These are phyloP conservation scores for Chenopodium suecicum DNA, from an alignment of 148 eudicot species.

Conservation along the genomic window DNA sequence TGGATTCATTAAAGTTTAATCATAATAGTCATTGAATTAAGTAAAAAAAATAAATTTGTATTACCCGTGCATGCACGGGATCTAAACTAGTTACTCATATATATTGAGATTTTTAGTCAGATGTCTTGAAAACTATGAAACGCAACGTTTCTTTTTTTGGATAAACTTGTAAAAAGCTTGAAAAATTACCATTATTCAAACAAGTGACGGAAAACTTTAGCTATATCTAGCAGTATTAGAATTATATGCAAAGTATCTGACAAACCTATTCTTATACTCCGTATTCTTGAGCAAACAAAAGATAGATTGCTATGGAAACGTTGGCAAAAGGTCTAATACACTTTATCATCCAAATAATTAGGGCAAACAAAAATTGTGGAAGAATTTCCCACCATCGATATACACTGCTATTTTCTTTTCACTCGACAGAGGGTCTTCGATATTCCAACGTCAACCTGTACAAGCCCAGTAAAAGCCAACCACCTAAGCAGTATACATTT, in stretches of 20 bases:
- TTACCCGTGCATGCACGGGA: no score
- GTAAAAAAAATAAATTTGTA: no score
- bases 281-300: not conserved
- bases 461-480: constrained; percentile 25
- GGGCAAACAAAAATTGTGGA: constrained; percentile 1
- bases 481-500: constrained; percentile 29
- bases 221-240: not conserved
- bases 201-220: not conserved
- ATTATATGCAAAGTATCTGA: not conserved
- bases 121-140: no score
- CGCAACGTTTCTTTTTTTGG: no score
- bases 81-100: no score
- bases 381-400: constrained; percentile 17
- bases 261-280: not conserved
- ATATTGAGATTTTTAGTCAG: no score
- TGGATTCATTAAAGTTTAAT: no score
- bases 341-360: not conserved
- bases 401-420: constrained; percentile 18
- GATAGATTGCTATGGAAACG: constrained; percentile 14
- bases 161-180: not conserved
- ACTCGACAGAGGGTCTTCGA: not conserved
- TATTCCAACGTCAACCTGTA: constrained; percentile 21
- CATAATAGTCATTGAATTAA: no score
- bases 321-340: constrained; percentile 8
- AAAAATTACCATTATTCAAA: not conserved